Evolutionary conservation across 2,329 filamentous ascomycete species (phyloP), one percentile per base, ranked within the genome.

Genomic region (Cladosporium colombiae): DNA sequence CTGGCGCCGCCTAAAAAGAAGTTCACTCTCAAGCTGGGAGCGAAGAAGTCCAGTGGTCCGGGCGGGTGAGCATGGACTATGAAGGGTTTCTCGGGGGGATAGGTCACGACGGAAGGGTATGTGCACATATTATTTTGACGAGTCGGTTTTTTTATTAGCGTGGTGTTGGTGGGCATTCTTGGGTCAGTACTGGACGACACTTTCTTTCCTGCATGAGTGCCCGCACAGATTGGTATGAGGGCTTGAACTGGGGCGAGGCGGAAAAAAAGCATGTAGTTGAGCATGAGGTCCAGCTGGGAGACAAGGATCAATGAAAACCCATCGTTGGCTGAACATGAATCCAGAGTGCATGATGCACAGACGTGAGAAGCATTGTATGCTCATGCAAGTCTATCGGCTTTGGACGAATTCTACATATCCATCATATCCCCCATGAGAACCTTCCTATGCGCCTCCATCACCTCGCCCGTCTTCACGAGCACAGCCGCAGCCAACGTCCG

Each of bases 371-470:
- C 23, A 13, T 21, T 46, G 40, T 46, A 18, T 23, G 3, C n/a
- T 21, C 40, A 46, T 21, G 10, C 18, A 10, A n/a, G 1, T n/a
- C 37, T 46, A 46, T 7, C 2, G 40, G 21, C 18, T 11, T 8
- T 21, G 7, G 40, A 5, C n/a, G 8, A 46, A 21, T 23, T 5
- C 62, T 65, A 65, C n/a, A 59, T 52, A 8, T 40, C 62, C 40
- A 50, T 65, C 62, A 65, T 65, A 52, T 53, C 62, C 1, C 93
- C 93, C 81, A 95, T 86, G 72, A 97, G 77, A 66, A 91, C 77
- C 65, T 88, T 86, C 77, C 93, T 90, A 74, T 93, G 93, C 78
- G 88, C 90, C 74, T 96, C 91, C 69, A 94, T 88, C 10, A 92
- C 88, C 78, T 97, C 93, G 56, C 89, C 86, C 70, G 93, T 83